Conservation (phyloP, 176 grass and related monocot species). For the Carex littledalei region DNA sequence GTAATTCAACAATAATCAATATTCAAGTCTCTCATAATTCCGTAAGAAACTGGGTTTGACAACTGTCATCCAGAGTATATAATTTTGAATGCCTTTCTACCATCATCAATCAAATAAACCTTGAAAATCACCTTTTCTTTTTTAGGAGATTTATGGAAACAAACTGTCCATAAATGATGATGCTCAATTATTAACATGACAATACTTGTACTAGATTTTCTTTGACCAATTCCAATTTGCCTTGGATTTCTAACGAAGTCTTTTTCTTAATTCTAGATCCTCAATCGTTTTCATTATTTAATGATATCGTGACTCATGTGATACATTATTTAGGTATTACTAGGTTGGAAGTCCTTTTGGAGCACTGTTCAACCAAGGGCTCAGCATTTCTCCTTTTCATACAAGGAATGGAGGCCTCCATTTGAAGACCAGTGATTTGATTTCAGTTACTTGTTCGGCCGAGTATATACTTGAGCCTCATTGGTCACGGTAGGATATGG, state of each 20-base stretch:
- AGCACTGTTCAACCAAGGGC: not conserved
- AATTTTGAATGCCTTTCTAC: not conserved
- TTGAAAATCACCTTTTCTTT: not conserved
- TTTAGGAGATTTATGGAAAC: not conserved
- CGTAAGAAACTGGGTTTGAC: not conserved
- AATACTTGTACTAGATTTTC: not conserved
- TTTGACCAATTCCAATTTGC: not conserved
- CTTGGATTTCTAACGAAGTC: not conserved
- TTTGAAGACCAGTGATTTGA: not conserved
- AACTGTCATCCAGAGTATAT: not conserved
- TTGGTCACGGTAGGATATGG: not conserved
- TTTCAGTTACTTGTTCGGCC: not conserved
- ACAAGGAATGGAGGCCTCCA: not conserved
- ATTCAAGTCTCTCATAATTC: not conserved
- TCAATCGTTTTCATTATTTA: not conserved
- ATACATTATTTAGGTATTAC: not conserved
- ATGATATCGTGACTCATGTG: not conserved
- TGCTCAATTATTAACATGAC: not conserved
- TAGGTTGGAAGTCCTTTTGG: not conserved
- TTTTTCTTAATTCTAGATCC: not conserved
- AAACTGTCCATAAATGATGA: not conserved
- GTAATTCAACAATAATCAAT: slow-evolving; percentile 4
- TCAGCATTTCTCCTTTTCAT: not conserved
- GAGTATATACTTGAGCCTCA: not conserved
- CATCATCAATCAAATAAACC: not conserved